Conservation (phyloP, 2,329 filamentous ascomycete species). For the Monosporascus cannonballus region DNA sequence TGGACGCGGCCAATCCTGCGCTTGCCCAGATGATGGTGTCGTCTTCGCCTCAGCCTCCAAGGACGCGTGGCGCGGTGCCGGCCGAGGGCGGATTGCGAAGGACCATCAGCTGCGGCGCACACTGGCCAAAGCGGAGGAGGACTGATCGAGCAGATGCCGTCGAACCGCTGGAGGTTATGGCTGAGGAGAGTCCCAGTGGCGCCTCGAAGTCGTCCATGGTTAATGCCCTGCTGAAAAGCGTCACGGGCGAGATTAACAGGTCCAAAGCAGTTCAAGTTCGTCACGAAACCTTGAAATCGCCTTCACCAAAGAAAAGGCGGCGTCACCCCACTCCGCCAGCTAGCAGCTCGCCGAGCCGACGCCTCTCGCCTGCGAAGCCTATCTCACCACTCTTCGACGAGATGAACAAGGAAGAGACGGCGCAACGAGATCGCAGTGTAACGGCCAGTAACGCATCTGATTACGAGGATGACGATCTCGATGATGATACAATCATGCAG, state of each 20-base stretch:
- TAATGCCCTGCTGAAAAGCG: constrained; percentile 61
- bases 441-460: constrained; percentile 31
- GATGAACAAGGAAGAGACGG: not conserved
- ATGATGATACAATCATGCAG: constrained; percentile 53
- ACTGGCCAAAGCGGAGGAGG: constrained; percentile 67
- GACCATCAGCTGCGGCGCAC: constrained; percentile 61
- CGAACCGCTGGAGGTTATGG: constrained; percentile 25
- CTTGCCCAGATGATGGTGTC: constrained; percentile 63
- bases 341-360: constrained; percentile 10
- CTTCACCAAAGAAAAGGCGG: constrained; percentile 37
- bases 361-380: constrained; percentile 15
- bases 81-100: constrained; percentile 50
- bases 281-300: constrained; percentile 31
- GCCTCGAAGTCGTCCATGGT: constrained; percentile 51
- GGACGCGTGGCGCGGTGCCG: constrained; percentile 31
- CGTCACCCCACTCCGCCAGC: constrained; percentile 10
- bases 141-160: constrained; percentile 41
- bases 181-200: constrained; percentile 35
- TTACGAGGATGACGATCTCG: constrained; percentile 51
- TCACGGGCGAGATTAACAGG: constrained; percentile 47
- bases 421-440: not conserved
- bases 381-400: constrained; percentile 5
- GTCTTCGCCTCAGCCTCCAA: constrained; percentile 60
- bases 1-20: constrained; percentile 47
- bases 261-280: constrained; percentile 28